Base-by-base conservation (phyloP, 805 yeast genomes). In the Millerozyma acaciae region DNA sequence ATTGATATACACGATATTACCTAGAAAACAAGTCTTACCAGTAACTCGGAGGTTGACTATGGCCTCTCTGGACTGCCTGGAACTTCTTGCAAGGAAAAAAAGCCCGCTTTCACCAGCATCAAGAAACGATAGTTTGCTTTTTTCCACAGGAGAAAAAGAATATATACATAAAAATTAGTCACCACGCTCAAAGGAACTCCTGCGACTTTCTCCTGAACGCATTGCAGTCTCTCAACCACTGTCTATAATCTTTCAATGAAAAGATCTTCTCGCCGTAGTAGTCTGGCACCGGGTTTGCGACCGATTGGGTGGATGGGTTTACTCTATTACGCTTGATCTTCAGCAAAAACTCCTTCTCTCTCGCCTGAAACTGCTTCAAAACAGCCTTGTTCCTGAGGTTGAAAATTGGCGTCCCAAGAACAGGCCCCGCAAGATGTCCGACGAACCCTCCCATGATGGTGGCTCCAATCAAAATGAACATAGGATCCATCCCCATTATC, bases 241-340 rank as follows among this genome's bases (percentile, higher is more conserved):
- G 93, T 63, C 88, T 84, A 63, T 93, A 93, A 44, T 78, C 89
- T 47, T 76, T 76, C 52, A 90, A 62, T 33, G 94, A 82, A 33
- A 87, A 86, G 41, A 93, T 89, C 60, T 85, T 85, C 64, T 93
- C 98, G 25, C 98, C 98, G 55, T 93, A 93, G 63, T 88, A 93
- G 60, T 93, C 98, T n/a, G 97, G 96, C 29, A 93, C 95, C 9
- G 97, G 97, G 61, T 90, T 93, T 35, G 84, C 74, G 62, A 88
- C 82, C 51, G 88, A 78, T 63, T 89, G 96, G 36, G 84, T 78
- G 13, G 89, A 75, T 14, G 98, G 96, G 64, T 93, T 95, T 19
- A 89, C 97, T 50, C 98, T 73, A 60, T 87, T 83, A 37, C 69
- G 68, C 47, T 75, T 76, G 42, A 93, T 73, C 52, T 78, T 90